Conservation (phyloP, 176 grass and related monocot genomes). For the Rhynchospora tenuis region DNA sequence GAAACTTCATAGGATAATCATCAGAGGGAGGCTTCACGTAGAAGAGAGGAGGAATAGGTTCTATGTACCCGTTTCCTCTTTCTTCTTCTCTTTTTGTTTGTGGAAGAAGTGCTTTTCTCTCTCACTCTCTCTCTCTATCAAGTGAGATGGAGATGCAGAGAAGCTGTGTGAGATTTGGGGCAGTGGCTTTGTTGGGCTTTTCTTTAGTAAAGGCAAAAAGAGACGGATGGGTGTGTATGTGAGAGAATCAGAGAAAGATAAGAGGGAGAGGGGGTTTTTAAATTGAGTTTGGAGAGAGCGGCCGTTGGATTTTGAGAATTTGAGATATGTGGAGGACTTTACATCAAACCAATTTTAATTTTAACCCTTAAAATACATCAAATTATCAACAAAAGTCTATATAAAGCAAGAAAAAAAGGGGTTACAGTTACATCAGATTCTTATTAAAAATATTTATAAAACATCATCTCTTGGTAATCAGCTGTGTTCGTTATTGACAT, state of each 20-base stretch:
- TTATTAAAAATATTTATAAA: too few relatives aligned
- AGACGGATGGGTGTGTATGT: constrained; percentile 11
- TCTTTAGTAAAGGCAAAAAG: constrained; percentile 26
- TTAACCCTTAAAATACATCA: background rate
- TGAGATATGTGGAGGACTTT: background rate
- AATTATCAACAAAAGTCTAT: background rate
- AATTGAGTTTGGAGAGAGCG: constrained; percentile 6
- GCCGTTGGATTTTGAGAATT: background rate
- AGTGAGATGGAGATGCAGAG: constrained; percentile 29
- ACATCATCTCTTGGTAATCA: too few relatives aligned
- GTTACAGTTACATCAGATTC: too few relatives aligned
- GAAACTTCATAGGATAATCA: constrained; percentile 75
- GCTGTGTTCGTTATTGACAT: too few relatives aligned
- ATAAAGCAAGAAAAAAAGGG: too few relatives aligned
- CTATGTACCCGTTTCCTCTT: constrained; percentile 38
- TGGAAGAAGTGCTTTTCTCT: constrained; percentile 20
- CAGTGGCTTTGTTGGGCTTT: constrained; percentile 32
- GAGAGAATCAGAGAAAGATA: constrained; percentile 25
- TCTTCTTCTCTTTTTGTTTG: constrained; percentile 57
- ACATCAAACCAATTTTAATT: background rate
- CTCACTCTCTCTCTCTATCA: constrained; percentile 40
- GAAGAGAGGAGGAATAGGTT: constrained; percentile 62
- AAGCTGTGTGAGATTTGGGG: constrained; percentile 27
- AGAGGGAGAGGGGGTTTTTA: constrained; percentile 15
- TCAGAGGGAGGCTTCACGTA: constrained; percentile 44